These are phyloP conservation scores for Cyclotella sp. DNA, from an alignment of 108 stramenopile species.

Conservation along the genomic window DNA sequence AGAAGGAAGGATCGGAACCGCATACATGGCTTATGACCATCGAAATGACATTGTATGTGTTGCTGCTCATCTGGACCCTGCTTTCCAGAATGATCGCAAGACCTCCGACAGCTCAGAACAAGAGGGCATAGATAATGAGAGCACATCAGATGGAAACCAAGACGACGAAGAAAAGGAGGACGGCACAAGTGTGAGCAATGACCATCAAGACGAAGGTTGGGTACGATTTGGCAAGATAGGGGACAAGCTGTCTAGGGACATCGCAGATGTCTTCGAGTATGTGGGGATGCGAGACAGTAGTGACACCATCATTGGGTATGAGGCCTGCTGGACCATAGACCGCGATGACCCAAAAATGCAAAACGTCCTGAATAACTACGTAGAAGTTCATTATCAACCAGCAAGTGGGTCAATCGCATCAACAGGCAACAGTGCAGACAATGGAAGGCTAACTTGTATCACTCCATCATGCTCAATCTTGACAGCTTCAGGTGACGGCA, in stretches of 20 bases:
- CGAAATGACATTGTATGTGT: background rate
- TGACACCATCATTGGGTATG: background rate
- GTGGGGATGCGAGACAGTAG: background rate
- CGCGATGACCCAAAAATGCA: background rate
- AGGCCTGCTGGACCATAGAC: background rate
- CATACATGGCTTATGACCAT: conserved; percentile 10
- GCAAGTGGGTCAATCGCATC: no score
- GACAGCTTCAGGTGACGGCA: no score
- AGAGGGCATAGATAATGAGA: background rate
- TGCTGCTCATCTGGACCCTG: conserved; percentile 1
- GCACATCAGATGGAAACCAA: no score
- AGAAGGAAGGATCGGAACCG: background rate
- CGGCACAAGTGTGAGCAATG: no score
- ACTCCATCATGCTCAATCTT: no score
- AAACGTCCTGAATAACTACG: background rate
- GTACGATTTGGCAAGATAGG: background rate
- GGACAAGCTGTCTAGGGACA: no score
- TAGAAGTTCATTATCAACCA: background rate
- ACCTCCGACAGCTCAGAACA: background rate
- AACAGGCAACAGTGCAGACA: no score
- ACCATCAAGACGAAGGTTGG: conserved; percentile 12
- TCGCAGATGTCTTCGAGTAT: background rate
- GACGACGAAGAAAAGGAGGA: no score
- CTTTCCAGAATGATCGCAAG: background rate
- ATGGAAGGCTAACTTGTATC: no score